Base-by-base conservation (phyloP, 2,329 filamentous ascomycete genomes). In the Aspergillus sp. region DNA sequence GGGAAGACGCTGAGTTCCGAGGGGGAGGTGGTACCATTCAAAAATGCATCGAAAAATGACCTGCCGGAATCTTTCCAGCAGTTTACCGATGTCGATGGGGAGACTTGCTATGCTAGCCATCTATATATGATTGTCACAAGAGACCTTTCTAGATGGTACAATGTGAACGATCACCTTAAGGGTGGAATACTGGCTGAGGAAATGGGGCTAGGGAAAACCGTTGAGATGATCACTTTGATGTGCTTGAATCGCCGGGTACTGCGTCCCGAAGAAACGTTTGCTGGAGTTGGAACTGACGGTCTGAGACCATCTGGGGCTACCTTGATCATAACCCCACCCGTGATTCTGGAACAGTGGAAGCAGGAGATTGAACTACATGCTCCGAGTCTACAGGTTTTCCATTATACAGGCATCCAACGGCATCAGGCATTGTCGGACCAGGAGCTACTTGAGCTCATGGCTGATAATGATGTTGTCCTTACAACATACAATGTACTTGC, bases 401-500 rank as follows among this genome's bases (percentile, higher is more conserved):
- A 84, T 59, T 88, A 88, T 65, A 74, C 77, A 44, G 85, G 86
- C 1, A 74, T 87, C n/a, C 72, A 71, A 50, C 70, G 68, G 45
- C 68, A 72, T 49, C 67, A 70, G 40, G 59, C 67, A 40, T 53
- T 68, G 11, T 67, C 74, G 4, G 68, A 76, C 48, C 72, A 78
- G 40, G 70, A 78, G 31, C 67, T 82, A 2, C 65, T 84, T 3
- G 70, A 79, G 27, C 70, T 82, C 46, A 69, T 87, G 43, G 70
- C 72, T 25, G 68, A 74, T 21, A 70, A 73, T 57, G 84, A 87
- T 67, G 80, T 87, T 39, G 83, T 88, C 3, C 69, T 88, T 21
- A 86, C 84, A 1, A 87, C 85, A 1, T 88, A 88, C 70, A 81
- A 82, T 50, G 85, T 93, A 1, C 82, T 98, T n/a, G 84, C 88